These are phyloP conservation scores for Thermoascus crustaceus DNA, from an alignment of 2,329 filamentous ascomycete species.

Conservation along the genomic window DNA sequence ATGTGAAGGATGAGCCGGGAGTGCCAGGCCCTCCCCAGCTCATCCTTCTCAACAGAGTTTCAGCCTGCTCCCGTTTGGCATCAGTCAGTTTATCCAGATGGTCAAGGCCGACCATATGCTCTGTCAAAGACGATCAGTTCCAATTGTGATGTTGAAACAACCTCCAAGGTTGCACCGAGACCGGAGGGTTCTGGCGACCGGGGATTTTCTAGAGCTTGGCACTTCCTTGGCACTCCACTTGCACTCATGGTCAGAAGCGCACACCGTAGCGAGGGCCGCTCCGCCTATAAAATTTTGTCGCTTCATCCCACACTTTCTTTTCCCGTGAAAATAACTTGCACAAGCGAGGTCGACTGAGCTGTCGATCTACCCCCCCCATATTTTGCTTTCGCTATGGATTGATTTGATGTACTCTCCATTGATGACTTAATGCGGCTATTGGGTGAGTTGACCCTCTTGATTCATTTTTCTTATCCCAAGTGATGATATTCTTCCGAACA, in stretches of 20 bases:
- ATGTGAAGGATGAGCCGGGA: too few relatives aligned
- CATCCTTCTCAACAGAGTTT: too few relatives aligned
- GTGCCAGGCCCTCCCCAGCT: too few relatives aligned
- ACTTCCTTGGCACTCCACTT: background rate
- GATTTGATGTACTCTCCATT: background rate
- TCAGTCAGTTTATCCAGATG: too few relatives aligned
- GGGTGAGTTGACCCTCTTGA: too few relatives aligned
- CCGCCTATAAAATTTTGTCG: slow-evolving; percentile 2
- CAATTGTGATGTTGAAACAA: background rate
- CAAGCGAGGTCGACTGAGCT: background rate
- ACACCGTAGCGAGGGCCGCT: background rate
- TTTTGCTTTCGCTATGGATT: background rate
- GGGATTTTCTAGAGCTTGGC: too few relatives aligned
- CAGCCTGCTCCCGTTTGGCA: too few relatives aligned
- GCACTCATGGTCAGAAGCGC: background rate
- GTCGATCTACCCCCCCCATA: background rate
- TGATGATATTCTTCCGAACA: slow-evolving; percentile 44
- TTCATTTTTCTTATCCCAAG: slow-evolving; percentile 9
- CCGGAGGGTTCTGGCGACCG: too few relatives aligned
- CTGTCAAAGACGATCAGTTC: too few relatives aligned
- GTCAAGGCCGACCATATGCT: too few relatives aligned
- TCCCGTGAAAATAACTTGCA: background rate
- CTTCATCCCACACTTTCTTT: slow-evolving; percentile 1
- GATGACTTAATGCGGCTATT: background rate
- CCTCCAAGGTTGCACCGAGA: too few relatives aligned